These are phyloP conservation scores for Gigaspora rosea DNA, from an alignment of 192 early-diverging fungal species.

Conservation along the genomic window DNA sequence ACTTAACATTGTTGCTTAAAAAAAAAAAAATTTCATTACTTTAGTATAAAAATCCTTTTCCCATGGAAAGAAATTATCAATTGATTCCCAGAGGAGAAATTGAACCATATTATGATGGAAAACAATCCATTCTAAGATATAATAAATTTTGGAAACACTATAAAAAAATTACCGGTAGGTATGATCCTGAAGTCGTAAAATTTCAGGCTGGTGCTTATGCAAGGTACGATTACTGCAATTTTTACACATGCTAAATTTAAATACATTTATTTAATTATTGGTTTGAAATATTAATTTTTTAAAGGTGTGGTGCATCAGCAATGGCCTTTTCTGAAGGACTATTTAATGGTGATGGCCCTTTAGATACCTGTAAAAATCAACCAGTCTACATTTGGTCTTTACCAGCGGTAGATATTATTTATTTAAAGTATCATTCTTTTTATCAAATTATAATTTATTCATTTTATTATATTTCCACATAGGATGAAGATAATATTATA, in stretches of 20 bases:
- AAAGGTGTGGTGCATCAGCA: background rate
- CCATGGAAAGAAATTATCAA: background rate
- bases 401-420: background rate
- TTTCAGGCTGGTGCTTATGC: background rate
- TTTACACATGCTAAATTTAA: too few relatives aligned
- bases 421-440: background rate
- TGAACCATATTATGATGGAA: too few relatives aligned
- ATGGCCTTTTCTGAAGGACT: background rate
- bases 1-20: too few relatives aligned
- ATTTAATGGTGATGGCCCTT: background rate
- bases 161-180: too few relatives aligned
- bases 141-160: too few relatives aligned
- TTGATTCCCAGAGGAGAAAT: too few relatives aligned
- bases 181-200: too few relatives aligned
- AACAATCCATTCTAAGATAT: too few relatives aligned
- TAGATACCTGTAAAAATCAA: background rate
- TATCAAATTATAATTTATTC: background rate
- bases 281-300: background rate
- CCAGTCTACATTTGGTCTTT: background rate
- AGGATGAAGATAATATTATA: background rate
- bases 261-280: background rate
- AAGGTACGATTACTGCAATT: background rate
- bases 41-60: conserved; percentile 20
- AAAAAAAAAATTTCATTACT: background rate
- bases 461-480: background rate